Conservation (phyloP, 441 rosid species). For the Populus hybrid region DNA sequence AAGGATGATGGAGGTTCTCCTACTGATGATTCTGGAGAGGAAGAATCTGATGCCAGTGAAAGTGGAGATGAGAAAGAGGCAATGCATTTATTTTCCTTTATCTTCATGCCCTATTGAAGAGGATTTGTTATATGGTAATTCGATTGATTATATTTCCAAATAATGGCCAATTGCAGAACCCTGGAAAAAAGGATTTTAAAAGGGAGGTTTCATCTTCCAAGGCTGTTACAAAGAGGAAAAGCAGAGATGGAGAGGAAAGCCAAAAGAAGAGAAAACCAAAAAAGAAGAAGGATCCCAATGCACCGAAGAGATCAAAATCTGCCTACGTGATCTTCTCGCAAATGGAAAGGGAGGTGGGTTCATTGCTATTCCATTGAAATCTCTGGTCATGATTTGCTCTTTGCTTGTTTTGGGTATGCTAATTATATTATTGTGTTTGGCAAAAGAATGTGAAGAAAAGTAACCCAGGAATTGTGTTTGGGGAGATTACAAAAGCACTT, state of each 20-base stretch:
- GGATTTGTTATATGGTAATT: neutral
- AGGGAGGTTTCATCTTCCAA: slow-evolving; percentile 66
- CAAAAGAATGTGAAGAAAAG: slow-evolving; percentile 70
- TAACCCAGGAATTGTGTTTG: slow-evolving; percentile 72
- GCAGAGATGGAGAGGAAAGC: slow-evolving; percentile 56
- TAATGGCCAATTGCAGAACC: slow-evolving; percentile 52
- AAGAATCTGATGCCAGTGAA: slow-evolving; percentile 73
- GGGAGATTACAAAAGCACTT: slow-evolving; percentile 56
- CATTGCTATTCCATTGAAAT: neutral
- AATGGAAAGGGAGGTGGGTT: slow-evolving; percentile 78
- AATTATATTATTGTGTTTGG: slow-evolving; percentile 9
- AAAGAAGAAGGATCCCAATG: slow-evolving; percentile 96
- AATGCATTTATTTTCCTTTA: slow-evolving; percentile 24
- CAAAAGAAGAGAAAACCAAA: slow-evolving; percentile 77
- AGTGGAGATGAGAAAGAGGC: slow-evolving; percentile 78
- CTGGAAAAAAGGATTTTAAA: slow-evolving; percentile 55
- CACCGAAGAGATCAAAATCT: slow-evolving; percentile 86
- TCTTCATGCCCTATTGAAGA: neutral
- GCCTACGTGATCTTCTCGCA: slow-evolving; percentile 80
- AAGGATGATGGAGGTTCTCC: slow-evolving; percentile 95
- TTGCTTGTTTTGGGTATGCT: slow-evolving; percentile 3
- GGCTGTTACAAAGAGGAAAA: slow-evolving; percentile 65
- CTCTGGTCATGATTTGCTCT: neutral
- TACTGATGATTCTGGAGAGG: slow-evolving; percentile 96
- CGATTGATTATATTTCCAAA: slow-evolving; percentile 1